Evolutionary conservation across 1,284 basidiomycete species (phyloP).

Genomic region (Pisolithus thermaeus): DNA sequence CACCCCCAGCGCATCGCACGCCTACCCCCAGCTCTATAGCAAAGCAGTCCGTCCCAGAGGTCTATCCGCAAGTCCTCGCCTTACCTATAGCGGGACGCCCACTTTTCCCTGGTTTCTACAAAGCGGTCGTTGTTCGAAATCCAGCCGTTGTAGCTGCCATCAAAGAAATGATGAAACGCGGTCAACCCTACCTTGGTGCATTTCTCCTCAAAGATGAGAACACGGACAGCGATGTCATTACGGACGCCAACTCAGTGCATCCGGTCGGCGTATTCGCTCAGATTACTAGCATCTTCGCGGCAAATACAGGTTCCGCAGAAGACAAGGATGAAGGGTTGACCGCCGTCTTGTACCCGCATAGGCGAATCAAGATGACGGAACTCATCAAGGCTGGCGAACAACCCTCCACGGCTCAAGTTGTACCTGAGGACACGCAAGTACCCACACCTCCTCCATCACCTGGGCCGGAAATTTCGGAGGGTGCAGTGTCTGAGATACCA

Average conservation of each 20-base stretch:
- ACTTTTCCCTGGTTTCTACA: conserved; percentile 97
- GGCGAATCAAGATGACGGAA: conserved; percentile 88
- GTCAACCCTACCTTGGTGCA: conserved; percentile 96
- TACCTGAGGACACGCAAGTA: conserved; percentile 37
- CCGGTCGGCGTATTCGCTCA: conserved; percentile 96
- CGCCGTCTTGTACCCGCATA: conserved; percentile 92
- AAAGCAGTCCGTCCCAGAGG: conserved; percentile 79
- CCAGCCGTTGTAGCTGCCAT: conserved; percentile 91
- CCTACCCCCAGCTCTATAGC: conserved; percentile 56
- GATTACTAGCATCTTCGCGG: conserved; percentile 91
- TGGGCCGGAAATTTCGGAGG: conserved; percentile 26
- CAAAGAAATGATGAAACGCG: conserved; percentile 94
- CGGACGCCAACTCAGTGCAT: conserved; percentile 84
- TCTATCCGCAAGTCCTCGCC: conserved; percentile 93
- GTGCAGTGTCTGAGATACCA: conserved; percentile 12
- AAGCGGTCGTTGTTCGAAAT: conserved; percentile 89
- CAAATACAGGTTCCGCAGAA: conserved; percentile 53
- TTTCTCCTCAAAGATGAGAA: conserved; percentile 96
- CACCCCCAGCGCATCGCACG: conserved; percentile 32
- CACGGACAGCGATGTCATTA: conserved; percentile 90
- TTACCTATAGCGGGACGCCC: conserved; percentile 94
- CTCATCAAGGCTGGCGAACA: conserved; percentile 65
- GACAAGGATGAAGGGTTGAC: conserved; percentile 85
- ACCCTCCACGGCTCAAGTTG: conserved; percentile 43
- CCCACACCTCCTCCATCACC: conserved; percentile 48